Conservation (phyloP, 2,329 filamentous ascomycete species). For the Graphiopsis chlorocephala region DNA sequence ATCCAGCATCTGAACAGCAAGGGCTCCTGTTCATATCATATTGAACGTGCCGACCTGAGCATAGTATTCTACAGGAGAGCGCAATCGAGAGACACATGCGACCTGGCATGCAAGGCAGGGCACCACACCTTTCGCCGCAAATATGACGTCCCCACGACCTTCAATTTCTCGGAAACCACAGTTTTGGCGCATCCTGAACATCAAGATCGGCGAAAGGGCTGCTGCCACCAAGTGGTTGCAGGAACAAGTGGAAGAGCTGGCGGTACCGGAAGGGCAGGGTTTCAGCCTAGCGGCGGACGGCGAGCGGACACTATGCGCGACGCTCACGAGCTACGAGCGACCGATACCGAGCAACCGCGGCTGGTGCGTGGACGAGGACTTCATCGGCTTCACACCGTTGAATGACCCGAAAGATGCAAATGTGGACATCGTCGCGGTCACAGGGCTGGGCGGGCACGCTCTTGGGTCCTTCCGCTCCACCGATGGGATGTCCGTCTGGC, state of each 20-base stretch:
- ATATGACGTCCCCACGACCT: neutral
- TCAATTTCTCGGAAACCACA: neutral
- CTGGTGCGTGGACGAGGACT: too few relatives aligned
- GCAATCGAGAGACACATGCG: too few relatives aligned
- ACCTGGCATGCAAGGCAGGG: too few relatives aligned
- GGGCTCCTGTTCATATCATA: too few relatives aligned
- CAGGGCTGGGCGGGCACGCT: too few relatives aligned
- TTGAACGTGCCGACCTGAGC: too few relatives aligned
- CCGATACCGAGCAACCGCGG: neutral
- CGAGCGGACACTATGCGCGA: constrained; percentile 8
- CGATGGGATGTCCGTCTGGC: constrained; percentile 3
- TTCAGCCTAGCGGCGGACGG: constrained; percentile 7
- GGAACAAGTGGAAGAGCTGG: neutral
- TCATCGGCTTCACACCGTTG: constrained; percentile 16
- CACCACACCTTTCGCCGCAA: too few relatives aligned
- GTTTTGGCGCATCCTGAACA: neutral
- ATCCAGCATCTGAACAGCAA: neutral
- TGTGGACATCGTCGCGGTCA: constrained; percentile 15
- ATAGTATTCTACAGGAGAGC: too few relatives aligned
- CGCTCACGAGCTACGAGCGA: too few relatives aligned
- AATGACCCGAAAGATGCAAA: constrained; percentile 2
- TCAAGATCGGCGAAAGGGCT: neutral
- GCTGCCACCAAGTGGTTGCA: neutral
- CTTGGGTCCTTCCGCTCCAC: constrained; percentile 11
- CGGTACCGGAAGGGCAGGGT: neutral